These are phyloP conservation scores for Solanum sejunctum DNA, from an alignment of 257 asterid genomes.

Conservation along the genomic window DNA sequence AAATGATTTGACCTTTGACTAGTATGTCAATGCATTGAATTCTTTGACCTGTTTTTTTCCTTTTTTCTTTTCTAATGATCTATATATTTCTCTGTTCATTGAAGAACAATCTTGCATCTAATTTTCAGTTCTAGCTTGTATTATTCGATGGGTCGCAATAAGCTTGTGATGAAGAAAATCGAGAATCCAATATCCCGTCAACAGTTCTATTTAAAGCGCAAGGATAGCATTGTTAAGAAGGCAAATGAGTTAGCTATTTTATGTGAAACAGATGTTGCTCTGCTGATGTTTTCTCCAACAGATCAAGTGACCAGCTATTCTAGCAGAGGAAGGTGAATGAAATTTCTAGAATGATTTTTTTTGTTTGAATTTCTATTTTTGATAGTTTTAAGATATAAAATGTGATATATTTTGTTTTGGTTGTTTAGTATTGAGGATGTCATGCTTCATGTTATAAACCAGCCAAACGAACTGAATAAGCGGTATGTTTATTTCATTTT, in stretches of 20 bases:
- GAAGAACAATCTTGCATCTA: neutral
- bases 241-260: conserved; percentile 50
- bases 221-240: conserved; percentile 59
- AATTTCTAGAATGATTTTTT: neutral
- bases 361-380: neutral
- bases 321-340: conserved; percentile 38
- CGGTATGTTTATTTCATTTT: conserved; percentile 22
- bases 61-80: neutral
- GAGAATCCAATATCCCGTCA: conserved; percentile 43
- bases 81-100: neutral
- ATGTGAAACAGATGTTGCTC: conserved; percentile 56
- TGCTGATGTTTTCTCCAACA: conserved; percentile 55
- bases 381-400: neutral
- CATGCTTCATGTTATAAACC: conserved; percentile 41
- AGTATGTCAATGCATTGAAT: no score
- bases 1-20: no score
- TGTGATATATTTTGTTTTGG: neutral
- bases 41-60: neutral
- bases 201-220: conserved; percentile 36
- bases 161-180: conserved; percentile 33
- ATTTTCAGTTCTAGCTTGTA: neutral
- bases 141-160: conserved; percentile 43
- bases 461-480: conserved; percentile 46
- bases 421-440: conserved; percentile 48
- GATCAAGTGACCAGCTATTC: conserved; percentile 47